These are phyloP conservation scores for Phytophthora sansomeana DNA, from an alignment of 352 stramenopile species.

Conservation along the genomic window DNA sequence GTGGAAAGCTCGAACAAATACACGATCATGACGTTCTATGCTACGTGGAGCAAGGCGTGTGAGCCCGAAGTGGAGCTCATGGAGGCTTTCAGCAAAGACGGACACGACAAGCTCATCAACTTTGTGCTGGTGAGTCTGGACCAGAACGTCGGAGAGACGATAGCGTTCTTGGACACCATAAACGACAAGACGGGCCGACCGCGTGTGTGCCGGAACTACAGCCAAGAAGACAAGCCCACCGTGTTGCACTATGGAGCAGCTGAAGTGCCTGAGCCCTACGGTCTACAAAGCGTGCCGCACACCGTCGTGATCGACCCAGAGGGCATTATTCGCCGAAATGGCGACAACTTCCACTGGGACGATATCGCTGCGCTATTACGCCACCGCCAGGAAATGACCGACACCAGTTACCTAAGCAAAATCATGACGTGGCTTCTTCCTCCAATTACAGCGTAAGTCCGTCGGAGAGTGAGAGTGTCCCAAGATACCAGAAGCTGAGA, in stretches of 20 bases:
- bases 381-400: constrained; percentile 47
- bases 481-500: background rate
- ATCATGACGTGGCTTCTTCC: constrained; percentile 41
- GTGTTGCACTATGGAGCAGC: constrained; percentile 63
- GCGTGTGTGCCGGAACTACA: constrained; percentile 62
- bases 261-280: constrained; percentile 63
- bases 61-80: constrained; percentile 61
- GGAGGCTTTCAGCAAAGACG: constrained; percentile 63
- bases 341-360: constrained; percentile 69
- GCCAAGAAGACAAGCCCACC: constrained; percentile 50
- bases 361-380: constrained; percentile 59
- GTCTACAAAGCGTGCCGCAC: constrained; percentile 57
- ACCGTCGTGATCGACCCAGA: constrained; percentile 58
- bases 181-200: constrained; percentile 47
- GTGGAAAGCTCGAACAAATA: constrained; percentile 42
- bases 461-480: background rate
- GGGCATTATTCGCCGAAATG: constrained; percentile 57
- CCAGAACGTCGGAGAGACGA: constrained; percentile 59
- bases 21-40: constrained; percentile 69
- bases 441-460: constrained; percentile 20
- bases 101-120: constrained; percentile 54
- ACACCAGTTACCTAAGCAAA: constrained; percentile 16
- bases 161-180: constrained; percentile 55
- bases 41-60: constrained; percentile 69
- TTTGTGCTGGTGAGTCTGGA: constrained; percentile 74